Conservation (phyloP, 805 yeast genomes). For the Starmera amethionina region DNA sequence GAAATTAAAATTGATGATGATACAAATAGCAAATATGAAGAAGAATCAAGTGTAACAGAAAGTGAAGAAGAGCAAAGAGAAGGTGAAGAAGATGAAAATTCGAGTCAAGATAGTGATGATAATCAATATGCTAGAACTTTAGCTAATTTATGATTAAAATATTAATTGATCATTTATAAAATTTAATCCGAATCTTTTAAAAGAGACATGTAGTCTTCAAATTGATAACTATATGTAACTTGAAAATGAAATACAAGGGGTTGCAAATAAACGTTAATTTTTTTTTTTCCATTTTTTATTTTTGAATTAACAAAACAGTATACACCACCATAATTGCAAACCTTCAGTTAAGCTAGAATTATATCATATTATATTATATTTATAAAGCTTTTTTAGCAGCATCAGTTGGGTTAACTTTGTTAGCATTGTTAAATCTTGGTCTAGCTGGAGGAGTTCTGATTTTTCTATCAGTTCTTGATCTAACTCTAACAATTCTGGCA, state of each 20-base stretch:
- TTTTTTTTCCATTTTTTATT: too few relatives aligned
- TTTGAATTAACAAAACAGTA: too few relatives aligned
- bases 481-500: slow-evolving; percentile 99
- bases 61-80: not conserved
- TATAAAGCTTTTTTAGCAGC: slow-evolving; percentile 90
- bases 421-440: slow-evolving; percentile 95
- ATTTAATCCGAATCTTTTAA: not conserved
- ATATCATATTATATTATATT: slow-evolving; percentile 5
- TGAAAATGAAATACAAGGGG: too few relatives aligned
- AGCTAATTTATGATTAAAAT: not conserved
- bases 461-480: slow-evolving; percentile 98
- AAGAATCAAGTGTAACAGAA: not conserved
- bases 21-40: not conserved
- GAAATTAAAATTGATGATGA: not conserved
- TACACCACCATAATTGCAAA: too few relatives aligned
- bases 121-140: not conserved
- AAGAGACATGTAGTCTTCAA: too few relatives aligned
- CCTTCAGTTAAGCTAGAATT: too few relatives aligned
- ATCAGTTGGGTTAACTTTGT: slow-evolving; percentile 92
- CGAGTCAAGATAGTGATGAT: not conserved
- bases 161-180: not conserved
- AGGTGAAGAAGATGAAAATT: not conserved
- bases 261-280: too few relatives aligned
- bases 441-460: slow-evolving; percentile 98
- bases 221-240: too few relatives aligned